phyloP scores from a whole-genome alignment of 106 monocot species.

The Gastrodia elata region DNA sequence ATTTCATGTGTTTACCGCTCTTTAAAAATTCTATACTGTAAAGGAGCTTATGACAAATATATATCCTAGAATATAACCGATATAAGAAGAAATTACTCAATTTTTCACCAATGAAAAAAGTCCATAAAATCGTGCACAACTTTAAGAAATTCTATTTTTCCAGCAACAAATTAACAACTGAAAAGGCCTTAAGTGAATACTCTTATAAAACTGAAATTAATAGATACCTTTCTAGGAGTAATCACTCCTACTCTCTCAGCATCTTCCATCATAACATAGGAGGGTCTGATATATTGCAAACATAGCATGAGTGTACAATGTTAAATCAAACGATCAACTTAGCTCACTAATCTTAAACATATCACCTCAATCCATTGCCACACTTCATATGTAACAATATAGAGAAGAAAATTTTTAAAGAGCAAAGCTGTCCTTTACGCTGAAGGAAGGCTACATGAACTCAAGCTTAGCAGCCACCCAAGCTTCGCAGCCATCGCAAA shows the following conservation, averaged over 20 bases:
- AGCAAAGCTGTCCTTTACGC: constrained; percentile 75
- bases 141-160: no score
- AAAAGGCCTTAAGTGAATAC: no score
- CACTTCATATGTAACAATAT: not conserved
- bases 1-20: no score
- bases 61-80: no score
- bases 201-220: not conserved
- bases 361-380: not conserved
- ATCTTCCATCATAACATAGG: constrained; percentile 74
- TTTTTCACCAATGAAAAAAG: no score
- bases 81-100: no score
- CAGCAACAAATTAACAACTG: no score
- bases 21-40: no score
- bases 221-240: constrained; percentile 82
- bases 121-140: no score
- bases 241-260: constrained; percentile 85
- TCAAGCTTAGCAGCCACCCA: constrained; percentile 68
- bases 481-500: constrained; percentile 66
- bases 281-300: constrained; percentile 41
- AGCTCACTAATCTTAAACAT: not conserved
- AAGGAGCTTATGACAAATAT: no score
- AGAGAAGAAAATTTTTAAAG: not conserved
- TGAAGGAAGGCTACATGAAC: constrained; percentile 71
- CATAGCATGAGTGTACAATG: not conserved
- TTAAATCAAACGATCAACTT: not conserved